Percentiles rank a stretch among this genome's conserved stretches.
These are phyloP conservation scores for Crithidia sp. DNA, from an alignment of 208 protist species.

Conservation along the genomic window DNA sequence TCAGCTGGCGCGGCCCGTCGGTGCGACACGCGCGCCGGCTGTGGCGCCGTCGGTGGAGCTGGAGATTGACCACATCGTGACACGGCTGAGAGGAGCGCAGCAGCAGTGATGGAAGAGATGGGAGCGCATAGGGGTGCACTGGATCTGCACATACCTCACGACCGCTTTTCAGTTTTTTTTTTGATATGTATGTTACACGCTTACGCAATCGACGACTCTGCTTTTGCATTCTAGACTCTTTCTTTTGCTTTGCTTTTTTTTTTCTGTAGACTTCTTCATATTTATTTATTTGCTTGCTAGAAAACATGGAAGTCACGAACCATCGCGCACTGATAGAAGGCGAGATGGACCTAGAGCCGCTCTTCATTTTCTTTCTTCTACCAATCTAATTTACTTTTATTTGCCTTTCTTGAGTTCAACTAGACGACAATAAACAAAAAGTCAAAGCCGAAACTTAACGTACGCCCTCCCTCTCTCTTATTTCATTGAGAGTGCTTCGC, in stretches of 20 bases:
- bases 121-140: background rate
- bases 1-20: background rate
- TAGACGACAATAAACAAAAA: too few relatives aligned
- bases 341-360: too few relatives aligned
- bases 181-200: too few relatives aligned
- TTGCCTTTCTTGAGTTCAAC: background rate
- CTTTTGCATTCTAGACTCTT: background rate
- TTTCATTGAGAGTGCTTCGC: too few relatives aligned
- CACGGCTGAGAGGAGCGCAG: background rate
- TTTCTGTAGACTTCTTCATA: background rate
- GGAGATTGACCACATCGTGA: conserved; percentile 17
- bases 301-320: too few relatives aligned
- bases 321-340: too few relatives aligned
- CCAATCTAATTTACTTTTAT: background rate
- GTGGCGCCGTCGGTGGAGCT: background rate
- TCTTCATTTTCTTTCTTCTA: background rate
- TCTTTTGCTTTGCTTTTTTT: background rate
- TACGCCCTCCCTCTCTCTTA: too few relatives aligned
- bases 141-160: too few relatives aligned
- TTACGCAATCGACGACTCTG: too few relatives aligned
- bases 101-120: background rate
- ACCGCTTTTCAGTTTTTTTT: too few relatives aligned
- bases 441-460: too few relatives aligned
- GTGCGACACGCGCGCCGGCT: background rate
- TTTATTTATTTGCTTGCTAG: background rate